These are phyloP conservation scores for Laguncularia racemosa DNA, from an alignment of 345 rosid species.

Conservation along the genomic window DNA sequence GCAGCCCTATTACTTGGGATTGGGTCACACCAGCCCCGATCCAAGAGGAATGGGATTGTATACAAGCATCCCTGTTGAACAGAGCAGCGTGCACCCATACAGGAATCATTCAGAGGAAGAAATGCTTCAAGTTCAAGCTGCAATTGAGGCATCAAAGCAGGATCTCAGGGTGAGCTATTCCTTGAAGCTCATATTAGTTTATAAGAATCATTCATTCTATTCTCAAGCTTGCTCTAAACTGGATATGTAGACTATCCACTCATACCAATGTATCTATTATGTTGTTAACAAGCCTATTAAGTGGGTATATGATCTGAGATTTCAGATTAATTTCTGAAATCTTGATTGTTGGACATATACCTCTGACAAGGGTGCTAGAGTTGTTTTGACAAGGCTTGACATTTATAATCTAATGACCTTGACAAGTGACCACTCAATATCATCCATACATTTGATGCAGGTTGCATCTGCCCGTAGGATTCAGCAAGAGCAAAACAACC, in stretches of 20 bases:
- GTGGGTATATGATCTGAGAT: too few species aligned
- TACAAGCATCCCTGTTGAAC: slow-evolving; percentile 21
- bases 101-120: slow-evolving; percentile 49
- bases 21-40: slow-evolving; percentile 21
- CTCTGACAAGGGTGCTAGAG: too few species aligned
- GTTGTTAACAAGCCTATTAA: too few species aligned
- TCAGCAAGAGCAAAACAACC: slow-evolving; percentile 25
- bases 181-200: slow-evolving; percentile 11
- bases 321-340: too few species aligned
- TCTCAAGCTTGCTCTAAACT: neutral
- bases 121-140: slow-evolving; percentile 63
- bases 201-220: slow-evolving; percentile 4
- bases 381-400: too few species aligned
- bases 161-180: slow-evolving; percentile 23
- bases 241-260: too few species aligned
- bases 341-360: too few species aligned
- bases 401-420: too few species aligned
- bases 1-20: slow-evolving; percentile 30
- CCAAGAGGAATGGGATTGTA: slow-evolving; percentile 23
- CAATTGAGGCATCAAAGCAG: slow-evolving; percentile 70
- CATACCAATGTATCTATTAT: too few species aligned
- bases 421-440: neutral
- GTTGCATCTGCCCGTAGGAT: slow-evolving; percentile 27
- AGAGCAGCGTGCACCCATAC: slow-evolving; percentile 21
- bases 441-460: slow-evolving; percentile 24